Evolutionary conservation across 441 rosid species (phyloP), one percentile per base, ranked within the genome.

Genomic region (Manihot esculenta): DNA sequence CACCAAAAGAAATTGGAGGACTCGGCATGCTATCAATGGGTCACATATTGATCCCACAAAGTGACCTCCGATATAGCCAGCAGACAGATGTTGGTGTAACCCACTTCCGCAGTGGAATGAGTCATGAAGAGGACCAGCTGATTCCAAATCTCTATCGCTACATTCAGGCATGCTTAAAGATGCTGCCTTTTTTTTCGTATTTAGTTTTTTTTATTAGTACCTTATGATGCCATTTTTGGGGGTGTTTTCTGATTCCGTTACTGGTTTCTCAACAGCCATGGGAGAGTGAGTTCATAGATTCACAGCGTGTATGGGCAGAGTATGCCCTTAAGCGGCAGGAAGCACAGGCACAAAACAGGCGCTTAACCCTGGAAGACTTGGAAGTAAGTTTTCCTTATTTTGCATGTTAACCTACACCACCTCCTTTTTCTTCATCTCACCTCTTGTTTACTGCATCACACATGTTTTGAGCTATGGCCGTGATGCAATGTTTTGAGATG

Each of bases 1-100:
- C 99, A 12, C 99, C 99, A 6, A 95, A 95, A 82, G 99, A 95
- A 87, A 93, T 95, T 76, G 99, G 99, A 76, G 99, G 99, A 41
- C 92, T 96, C 62, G 99, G 99, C 64, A 96, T 93, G 99, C 64
- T 96, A 62, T 95, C 99, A 44, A 96, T 96, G 99, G 99, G 99
- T 73, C 99, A 93, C 77, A 96, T 96, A 75, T 85, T 96, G 95
- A 96, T 96, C 76, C 99, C 99, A 13, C 98, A 96, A 76, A 96
- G 99, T 71, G 99, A 96, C 82, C 93, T 93, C 53, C 90, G 97
- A 23, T 96, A 93, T 84, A 96, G 98, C 85, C 96, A 93, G 85
- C 99, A 96, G 75, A 96, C 99, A 38, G 98, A 96, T 87, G 97
- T 93, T 74, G 98, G 99, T 73, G 98, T 96, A 33, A 96, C 99